Percentiles rank a stretch among this genome's conserved stretches.
These are phyloP conservation scores for Clathrus columnatus DNA, from an alignment of 768 basidiomycete genomes.

Conservation along the genomic window DNA sequence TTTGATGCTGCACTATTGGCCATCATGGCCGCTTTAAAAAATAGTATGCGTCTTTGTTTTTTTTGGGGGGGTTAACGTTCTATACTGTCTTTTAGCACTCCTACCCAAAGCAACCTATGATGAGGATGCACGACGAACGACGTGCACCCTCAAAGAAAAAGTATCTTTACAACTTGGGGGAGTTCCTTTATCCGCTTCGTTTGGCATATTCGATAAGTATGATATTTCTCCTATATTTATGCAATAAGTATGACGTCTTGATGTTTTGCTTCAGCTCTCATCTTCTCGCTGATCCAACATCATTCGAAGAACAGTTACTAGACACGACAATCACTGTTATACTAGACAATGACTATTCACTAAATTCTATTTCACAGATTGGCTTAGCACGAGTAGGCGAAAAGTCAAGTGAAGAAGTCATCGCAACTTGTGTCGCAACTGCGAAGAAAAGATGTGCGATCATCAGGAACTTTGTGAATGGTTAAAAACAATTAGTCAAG, in stretches of 20 bases:
- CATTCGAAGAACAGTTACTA: conserved; percentile 85
- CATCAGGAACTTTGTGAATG: background rate
- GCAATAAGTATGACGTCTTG: background rate
- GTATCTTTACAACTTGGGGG: conserved; percentile 39
- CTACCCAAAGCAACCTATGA: conserved; percentile 67
- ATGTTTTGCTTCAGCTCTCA: conserved; percentile 36
- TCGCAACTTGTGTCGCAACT: conserved; percentile 4
- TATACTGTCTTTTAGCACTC: conserved; percentile 35
- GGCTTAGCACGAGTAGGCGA: conserved; percentile 33
- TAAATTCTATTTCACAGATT: conserved; percentile 48
- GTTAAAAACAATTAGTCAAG: background rate
- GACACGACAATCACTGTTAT: conserved; percentile 61
- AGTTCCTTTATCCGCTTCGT: conserved; percentile 47
- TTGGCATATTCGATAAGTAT: conserved; percentile 78
- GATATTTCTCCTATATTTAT: conserved; percentile 20
- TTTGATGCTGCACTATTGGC: conserved; percentile 87
- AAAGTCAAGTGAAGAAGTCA: conserved; percentile 6
- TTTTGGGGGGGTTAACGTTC: background rate
- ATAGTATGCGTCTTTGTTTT: conserved; percentile 46
- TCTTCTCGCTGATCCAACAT: conserved; percentile 73
- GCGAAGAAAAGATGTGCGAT: conserved; percentile 4
- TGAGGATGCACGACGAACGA: conserved; percentile 53
- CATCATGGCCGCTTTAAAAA: conserved; percentile 77
- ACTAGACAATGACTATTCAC: conserved; percentile 38
- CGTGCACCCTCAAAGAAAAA: conserved; percentile 45